Evolutionary conservation across 2,329 filamentous ascomycete species (phyloP), one percentile per base, ranked within the genome.

Genomic region (Monilinia fructicola): DNA sequence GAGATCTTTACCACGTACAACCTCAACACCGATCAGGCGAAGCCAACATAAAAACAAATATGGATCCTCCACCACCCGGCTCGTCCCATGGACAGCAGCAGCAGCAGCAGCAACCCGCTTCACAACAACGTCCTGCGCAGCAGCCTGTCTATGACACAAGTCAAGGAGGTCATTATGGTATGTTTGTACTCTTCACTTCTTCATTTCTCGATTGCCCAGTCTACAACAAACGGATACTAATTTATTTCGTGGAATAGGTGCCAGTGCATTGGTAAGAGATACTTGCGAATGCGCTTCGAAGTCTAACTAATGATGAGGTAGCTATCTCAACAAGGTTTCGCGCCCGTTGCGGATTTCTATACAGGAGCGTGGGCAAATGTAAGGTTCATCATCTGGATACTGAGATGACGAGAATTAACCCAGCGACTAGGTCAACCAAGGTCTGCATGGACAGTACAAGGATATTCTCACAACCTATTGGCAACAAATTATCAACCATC

Each of bases 391-490:
- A 31, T 64, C 40, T 42, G 46, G 54, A 62, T 69, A 42, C 28
- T 58, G 31, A 64, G 67, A 59, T 38, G 9, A 23, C 40, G 53
- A 64, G 59, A 68, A 65, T 67, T 74, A 58, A 73, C 69, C 78
- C 67, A 58, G 42, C 46, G 21, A 66, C 62, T 75, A 96, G 92
- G 92, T 98, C 71, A 96, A 96, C 76, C 95, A 99, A 85, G 95
- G 95, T 60, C 85, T 99, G 58, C 91, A 89, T 67, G 93, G 93
- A 69, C 90, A 90, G 69, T 97, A 97, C 79, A 94, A 96, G 78
- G 95, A 99, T 78, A 97, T 98, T 75, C 84, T 99, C 74, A 97
- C 96, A 54, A 97, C 94, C 7, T 99, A 99, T 81, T 99, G 95
- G 95, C 95, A 99, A 79, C 94, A 99, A 76, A 95, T 93, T 70